A percentile compares a stretch with the other conserved stretches of the same genome.
Conservation (phyloP, 257 asterid species). For the Coffea canephora region DNA sequence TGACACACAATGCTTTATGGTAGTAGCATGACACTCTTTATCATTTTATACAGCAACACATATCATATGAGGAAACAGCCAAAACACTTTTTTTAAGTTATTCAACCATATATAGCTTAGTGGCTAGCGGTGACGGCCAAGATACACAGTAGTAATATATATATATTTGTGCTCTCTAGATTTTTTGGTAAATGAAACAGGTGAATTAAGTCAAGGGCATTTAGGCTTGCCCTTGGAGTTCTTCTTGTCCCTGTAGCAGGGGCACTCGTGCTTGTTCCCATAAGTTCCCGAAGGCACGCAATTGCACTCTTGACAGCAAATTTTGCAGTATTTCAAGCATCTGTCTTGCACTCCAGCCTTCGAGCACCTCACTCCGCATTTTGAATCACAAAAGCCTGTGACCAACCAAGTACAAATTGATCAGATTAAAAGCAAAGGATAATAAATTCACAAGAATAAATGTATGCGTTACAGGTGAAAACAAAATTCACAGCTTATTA, state of each 20-base stretch:
- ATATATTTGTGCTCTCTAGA: neutral
- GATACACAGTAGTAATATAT: too few relatives aligned
- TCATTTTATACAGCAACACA: too few relatives aligned
- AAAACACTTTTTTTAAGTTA: neutral
- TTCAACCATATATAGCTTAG: neutral
- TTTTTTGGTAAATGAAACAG: neutral
- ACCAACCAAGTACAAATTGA: neutral
- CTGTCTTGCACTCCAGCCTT: conserved; percentile 54
- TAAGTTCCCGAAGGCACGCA: conserved; percentile 77
- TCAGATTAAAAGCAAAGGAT: neutral
- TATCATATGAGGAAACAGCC: neutral
- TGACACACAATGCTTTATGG: neutral
- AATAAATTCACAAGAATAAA: neutral
- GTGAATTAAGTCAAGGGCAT: conserved; percentile 42
- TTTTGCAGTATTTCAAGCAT: conserved; percentile 57
- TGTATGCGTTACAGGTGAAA: neutral
- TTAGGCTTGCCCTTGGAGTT: conserved; percentile 64
- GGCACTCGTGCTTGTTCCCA: conserved; percentile 67
- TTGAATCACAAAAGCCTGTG: conserved; percentile 37
- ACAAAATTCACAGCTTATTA: too few relatives aligned
- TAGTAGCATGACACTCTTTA: neutral
- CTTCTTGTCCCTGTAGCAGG: conserved; percentile 65
- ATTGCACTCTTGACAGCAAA: conserved; percentile 57
- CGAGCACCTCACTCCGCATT: conserved; percentile 49
- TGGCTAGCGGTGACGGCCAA: neutral